phyloP scores from a whole-genome alignment of 2,329 filamentous ascomycete species.

The Diaporthe ampelina region DNA sequence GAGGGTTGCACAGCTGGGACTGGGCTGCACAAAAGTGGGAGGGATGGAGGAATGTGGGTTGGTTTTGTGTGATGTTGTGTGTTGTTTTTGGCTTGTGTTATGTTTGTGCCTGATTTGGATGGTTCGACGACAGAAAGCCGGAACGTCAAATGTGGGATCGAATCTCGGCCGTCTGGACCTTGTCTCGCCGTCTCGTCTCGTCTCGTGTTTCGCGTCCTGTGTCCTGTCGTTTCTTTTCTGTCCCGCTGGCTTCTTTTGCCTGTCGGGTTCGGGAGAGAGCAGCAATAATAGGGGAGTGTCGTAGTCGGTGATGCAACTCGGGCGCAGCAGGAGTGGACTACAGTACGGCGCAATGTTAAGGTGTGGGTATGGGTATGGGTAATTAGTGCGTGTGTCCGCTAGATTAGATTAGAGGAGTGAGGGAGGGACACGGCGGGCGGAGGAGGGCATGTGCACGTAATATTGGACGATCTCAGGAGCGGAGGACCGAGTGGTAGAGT shows the following conservation, averaged over 20 bases:
- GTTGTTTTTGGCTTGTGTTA: background rate
- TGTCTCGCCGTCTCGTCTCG: background rate
- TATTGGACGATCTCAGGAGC: constrained; percentile 21
- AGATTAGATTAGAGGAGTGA: constrained; percentile 37
- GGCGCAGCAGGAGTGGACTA: background rate
- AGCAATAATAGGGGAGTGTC: constrained; percentile 51
- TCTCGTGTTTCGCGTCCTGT: constrained; percentile 2
- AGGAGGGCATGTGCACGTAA: constrained; percentile 28
- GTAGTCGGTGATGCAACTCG: constrained; percentile 22
- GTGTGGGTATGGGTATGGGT: constrained; percentile 30
- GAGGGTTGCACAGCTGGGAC: constrained; percentile 19
- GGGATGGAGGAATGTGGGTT: background rate
- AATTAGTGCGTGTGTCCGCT: constrained; percentile 22
- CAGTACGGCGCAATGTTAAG: constrained; percentile 24
- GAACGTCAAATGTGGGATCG: constrained; percentile 46
- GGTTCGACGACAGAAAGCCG: constrained; percentile 29
- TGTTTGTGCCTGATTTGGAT: constrained; percentile 25
- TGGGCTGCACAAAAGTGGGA: background rate
- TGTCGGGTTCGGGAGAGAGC: background rate
- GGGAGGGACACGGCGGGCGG: constrained; percentile 18
- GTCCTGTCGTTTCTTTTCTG: background rate
- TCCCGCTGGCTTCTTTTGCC: background rate
- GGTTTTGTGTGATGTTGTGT: background rate
- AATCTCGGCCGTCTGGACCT: constrained; percentile 5
- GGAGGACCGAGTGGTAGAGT: background rate